These are phyloP conservation scores for Atractiella rhizophila DNA, from an alignment of 768 basidiomycete species.

Conservation along the genomic window DNA sequence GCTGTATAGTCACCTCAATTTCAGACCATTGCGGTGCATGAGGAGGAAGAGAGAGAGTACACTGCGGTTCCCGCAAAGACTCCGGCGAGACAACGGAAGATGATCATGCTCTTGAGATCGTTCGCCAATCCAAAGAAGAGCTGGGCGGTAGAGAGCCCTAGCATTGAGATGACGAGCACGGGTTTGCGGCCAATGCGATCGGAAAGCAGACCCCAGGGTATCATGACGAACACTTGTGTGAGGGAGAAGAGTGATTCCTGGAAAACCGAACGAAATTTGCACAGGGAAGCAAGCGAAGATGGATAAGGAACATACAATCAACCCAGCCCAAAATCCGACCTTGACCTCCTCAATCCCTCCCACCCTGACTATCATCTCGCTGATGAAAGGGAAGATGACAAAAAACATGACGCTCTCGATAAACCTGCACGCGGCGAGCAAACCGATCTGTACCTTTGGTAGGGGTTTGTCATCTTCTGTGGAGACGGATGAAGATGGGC, in stretches of 20 bases:
- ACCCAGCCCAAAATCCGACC: too few relatives aligned
- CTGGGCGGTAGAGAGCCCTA: background rate
- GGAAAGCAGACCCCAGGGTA: conserved; percentile 13
- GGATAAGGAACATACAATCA: too few relatives aligned
- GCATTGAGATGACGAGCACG: conserved; percentile 1
- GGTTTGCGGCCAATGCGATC: conserved; percentile 17
- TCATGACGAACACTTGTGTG: background rate
- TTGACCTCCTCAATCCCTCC: too few relatives aligned
- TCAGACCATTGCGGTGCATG: too few relatives aligned
- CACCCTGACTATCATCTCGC: conserved; percentile 10
- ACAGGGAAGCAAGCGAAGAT: too few relatives aligned
- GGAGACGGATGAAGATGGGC: too few relatives aligned
- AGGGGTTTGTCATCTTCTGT: conserved; percentile 4
- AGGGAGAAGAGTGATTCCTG: conserved; percentile 3
- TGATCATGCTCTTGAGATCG: conserved; percentile 9
- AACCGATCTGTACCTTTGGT: conserved; percentile 6
- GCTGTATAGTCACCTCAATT: conserved; percentile 10
- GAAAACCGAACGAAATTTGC: too few relatives aligned
- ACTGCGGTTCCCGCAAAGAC: background rate
- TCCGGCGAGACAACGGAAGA: conserved; percentile 9
- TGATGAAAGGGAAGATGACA: conserved; percentile 9
- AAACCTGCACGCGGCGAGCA: conserved; percentile 8
- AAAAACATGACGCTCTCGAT: conserved; percentile 9
- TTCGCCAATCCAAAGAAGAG: conserved; percentile 13
- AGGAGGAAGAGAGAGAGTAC: background rate